These are phyloP conservation scores for Tetrahymena malaccensis DNA, from an alignment of 73 alveolate species.

Conservation along the genomic window DNA sequence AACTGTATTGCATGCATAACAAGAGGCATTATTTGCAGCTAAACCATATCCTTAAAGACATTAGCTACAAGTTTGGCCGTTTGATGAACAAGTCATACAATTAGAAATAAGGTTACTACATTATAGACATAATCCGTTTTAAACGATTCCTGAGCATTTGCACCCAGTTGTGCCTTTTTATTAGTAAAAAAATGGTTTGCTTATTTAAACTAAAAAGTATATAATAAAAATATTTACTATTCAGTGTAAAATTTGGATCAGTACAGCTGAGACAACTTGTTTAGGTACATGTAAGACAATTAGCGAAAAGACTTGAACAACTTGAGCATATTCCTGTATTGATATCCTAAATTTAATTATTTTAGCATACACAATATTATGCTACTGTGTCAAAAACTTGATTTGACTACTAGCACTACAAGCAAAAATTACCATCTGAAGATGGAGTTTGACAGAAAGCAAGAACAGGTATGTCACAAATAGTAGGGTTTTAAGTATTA, in stretches of 20 bases:
- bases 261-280: not conserved
- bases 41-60: not conserved
- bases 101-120: not conserved
- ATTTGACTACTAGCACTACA: not conserved
- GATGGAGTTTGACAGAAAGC: not conserved
- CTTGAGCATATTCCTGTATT: not conserved
- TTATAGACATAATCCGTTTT: not conserved
- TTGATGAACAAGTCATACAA: not conserved
- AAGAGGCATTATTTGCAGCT: not conserved
- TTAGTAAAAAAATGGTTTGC: not conserved
- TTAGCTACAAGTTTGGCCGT: not conserved
- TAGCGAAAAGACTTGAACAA: not conserved
- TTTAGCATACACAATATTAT: not conserved
- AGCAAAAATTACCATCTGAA: not conserved
- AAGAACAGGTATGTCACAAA: not conserved
- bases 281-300: not conserved
- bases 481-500: not conserved
- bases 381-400: not conserved
- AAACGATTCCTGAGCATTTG: not conserved
- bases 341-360: not conserved
- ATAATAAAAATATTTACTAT: not conserved
- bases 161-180: not conserved
- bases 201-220: not conserved
- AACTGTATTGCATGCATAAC: not conserved
- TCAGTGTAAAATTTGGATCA: not conserved